A percentile compares a stretch with the other conserved stretches of the same genome.
phyloP scores from a whole-genome alignment of 2,329 filamentous ascomycete genomes.

The Grosmannia clavigera region DNA sequence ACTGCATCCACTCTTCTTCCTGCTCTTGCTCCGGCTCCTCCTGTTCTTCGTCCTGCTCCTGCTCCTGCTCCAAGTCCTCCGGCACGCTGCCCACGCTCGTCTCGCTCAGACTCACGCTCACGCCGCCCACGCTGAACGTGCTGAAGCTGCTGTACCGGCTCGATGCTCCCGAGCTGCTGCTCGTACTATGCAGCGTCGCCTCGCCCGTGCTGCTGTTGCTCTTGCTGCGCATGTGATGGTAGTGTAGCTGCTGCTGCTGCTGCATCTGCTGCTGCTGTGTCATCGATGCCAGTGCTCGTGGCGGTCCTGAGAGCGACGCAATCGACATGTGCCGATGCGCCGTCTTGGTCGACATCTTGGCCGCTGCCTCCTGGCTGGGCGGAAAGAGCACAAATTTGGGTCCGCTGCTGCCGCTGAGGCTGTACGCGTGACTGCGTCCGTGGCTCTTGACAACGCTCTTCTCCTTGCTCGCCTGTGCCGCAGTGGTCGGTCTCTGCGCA shows the following conservation, averaged over 20 bases:
- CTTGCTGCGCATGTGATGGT: slow-evolving; percentile 9
- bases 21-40: background rate
- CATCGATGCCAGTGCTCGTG: background rate
- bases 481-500: background rate
- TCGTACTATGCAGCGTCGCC: slow-evolving; percentile 2
- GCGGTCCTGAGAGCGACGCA: background rate
- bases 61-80: background rate
- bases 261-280: background rate
- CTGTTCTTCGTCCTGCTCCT: background rate
- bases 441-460: background rate
- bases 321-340: background rate
- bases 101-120: background rate
- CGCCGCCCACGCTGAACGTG: slow-evolving; percentile 1
- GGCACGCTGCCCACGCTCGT: background rate
- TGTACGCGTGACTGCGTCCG: background rate
- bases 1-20: background rate
- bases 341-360: background rate
- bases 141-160: slow-evolving; percentile 1
- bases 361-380: background rate
- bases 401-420: background rate
- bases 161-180: background rate
- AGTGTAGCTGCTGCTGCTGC: background rate
- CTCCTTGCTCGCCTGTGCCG: background rate
- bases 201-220: slow-evolving; percentile 10
- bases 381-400: background rate